Base-by-base conservation (phyloP, 257 asterid genomes). In the Solanum rostratum region DNA sequence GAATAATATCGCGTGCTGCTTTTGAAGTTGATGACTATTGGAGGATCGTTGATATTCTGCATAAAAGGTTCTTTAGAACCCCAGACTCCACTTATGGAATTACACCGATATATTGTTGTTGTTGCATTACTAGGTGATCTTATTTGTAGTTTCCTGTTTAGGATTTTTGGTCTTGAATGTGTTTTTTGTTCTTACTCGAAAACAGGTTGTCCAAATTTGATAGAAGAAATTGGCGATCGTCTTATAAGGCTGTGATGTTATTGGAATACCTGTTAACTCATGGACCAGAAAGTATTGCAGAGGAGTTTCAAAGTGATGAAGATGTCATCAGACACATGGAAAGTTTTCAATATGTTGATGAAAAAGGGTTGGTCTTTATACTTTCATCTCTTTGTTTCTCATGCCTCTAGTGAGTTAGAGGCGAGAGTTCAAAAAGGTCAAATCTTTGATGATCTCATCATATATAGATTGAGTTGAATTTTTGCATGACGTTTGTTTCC, bases 1-100 rank as follows among this genome's bases (percentile, higher is more conserved):
- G 95, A 71, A 80, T 90, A 15, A 91, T 95, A 85, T 91, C 98
- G 8, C 94, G 92, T n/a, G 98, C 98, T 12, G 98, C 98, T 41
- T 95, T 95, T 49, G 98, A 95, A 85, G 97, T 95, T 16, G 98
- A 94, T 85, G 98, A 95, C 86, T 95, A 92, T 62, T 95, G 93
- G 52, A 88, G 98, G 87, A 92, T 93, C 37, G 93, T 91, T 22
- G 95, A 91, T 52, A 90, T 95, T 86, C 91, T 94, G 84, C 97
- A 94, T 83, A 90, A 83, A 54, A 92, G 94, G 98, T 95, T 80
- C 43, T 82, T 10, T 82, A 20, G 1, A 20, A 41, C 46, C 46
- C 4, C 46, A 41, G 2, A 7, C 46, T 8, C 10, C 46, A 41
- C 46, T 41, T 41, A 8, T 41, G 46, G 46, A 41, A 41, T 41